Conservation (phyloP, 257 asterid species). For the Oldenlandia corymbosa region DNA sequence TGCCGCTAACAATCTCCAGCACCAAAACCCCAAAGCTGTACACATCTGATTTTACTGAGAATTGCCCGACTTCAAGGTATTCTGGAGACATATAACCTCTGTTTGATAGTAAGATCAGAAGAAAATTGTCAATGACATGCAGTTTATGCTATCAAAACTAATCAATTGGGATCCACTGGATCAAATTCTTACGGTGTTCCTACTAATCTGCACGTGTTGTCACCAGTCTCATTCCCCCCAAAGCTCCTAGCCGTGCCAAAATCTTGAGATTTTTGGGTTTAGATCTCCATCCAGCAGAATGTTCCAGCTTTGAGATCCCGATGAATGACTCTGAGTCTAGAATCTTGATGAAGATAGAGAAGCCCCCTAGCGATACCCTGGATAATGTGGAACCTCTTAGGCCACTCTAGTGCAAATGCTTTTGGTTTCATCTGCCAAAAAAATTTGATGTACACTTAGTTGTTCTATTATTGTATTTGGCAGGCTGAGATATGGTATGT, state of each 20-base stretch:
- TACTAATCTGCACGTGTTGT: slow-evolving; percentile 36
- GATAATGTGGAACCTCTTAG: slow-evolving; percentile 33
- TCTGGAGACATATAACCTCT: slow-evolving; percentile 35
- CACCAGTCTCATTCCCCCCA: slow-evolving; percentile 40
- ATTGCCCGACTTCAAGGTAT: slow-evolving; percentile 24
- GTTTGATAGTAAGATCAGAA: no score
- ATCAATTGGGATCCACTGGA: background rate
- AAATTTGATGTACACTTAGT: no score
- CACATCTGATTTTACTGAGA: slow-evolving; percentile 34
- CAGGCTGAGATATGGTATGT: no score
- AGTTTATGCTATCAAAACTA: background rate
- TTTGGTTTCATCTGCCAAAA: slow-evolving; percentile 24
- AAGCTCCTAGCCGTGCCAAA: slow-evolving; percentile 45
- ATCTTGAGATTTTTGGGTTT: slow-evolving; percentile 56
- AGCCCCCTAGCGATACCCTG: slow-evolving; percentile 46
- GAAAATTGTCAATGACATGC: no score
- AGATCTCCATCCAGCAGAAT: slow-evolving; percentile 38
- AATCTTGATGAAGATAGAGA: slow-evolving; percentile 56
- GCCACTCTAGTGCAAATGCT: slow-evolving; percentile 35
- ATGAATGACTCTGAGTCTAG: slow-evolving; percentile 37
- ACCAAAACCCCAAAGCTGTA: slow-evolving; percentile 31
- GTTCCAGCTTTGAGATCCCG: slow-evolving; percentile 51
- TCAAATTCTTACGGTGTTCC: slow-evolving; percentile 63
- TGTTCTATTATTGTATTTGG: no score
- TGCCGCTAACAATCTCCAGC: slow-evolving; percentile 29